These are phyloP conservation scores for Zygotorulaspora sp. DNA, from an alignment of 805 yeast genomes.

Conservation along the genomic window DNA sequence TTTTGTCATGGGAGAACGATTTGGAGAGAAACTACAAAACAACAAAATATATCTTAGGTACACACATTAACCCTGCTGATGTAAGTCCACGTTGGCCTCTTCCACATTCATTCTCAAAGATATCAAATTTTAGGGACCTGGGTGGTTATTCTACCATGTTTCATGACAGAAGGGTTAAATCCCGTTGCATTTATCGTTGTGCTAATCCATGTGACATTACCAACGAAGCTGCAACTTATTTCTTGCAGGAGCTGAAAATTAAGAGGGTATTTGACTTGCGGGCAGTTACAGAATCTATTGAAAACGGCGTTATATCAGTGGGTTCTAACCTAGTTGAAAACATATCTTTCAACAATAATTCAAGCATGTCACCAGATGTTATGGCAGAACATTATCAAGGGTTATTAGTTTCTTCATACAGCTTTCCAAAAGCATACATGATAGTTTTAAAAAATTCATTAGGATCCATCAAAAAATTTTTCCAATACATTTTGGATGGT, in stretches of 20 bases:
- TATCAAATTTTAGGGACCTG: slow-evolving; percentile 69
- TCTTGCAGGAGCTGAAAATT: slow-evolving; percentile 37
- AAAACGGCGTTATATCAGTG: slow-evolving; percentile 30
- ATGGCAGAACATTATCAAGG: slow-evolving; percentile 52
- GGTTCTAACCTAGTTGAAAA: slow-evolving; percentile 37
- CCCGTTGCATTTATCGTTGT: slow-evolving; percentile 55
- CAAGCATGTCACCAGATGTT: slow-evolving; percentile 60
- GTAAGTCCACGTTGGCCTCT: slow-evolving; percentile 25
- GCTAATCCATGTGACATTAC: slow-evolving; percentile 58
- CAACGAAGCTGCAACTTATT: slow-evolving; percentile 40
- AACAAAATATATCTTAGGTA: slow-evolving; percentile 11
- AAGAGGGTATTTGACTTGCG: slow-evolving; percentile 63
- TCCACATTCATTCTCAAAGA: slow-evolving; percentile 26
- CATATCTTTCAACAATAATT: slow-evolving; percentile 51
- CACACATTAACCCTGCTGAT: slow-evolving; percentile 15
- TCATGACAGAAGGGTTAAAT: slow-evolving; percentile 42
- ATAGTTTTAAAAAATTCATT: slow-evolving; percentile 51
- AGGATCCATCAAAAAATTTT: slow-evolving; percentile 45
- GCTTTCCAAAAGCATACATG: slow-evolving; percentile 59
- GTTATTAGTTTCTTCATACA: slow-evolving; percentile 54
- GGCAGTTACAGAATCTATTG: slow-evolving; percentile 49
- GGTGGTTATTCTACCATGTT: slow-evolving; percentile 61
- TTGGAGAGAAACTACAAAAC: slow-evolving; percentile 46
- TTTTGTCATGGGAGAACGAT: slow-evolving; percentile 44
- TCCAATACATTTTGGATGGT: slow-evolving; percentile 51